Evolutionary conservation across 2,329 filamentous ascomycete genomes (phyloP).

Genomic region (Knufia fluminis): DNA sequence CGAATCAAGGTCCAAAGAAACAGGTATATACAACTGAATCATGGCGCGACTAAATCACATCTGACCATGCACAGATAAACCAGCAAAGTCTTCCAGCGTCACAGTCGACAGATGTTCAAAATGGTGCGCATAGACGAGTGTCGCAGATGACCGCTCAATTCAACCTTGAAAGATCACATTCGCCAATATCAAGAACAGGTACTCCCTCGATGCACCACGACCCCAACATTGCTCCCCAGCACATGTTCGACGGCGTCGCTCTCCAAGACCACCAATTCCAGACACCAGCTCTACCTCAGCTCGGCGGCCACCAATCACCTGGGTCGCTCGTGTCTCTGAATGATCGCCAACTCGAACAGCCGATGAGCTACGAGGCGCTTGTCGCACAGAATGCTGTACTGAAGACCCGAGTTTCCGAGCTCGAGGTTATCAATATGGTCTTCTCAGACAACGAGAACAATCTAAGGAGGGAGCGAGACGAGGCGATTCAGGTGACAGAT

Average conservation of each 20-base stretch:
- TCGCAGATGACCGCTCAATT: constrained; percentile 66
- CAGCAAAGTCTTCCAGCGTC: constrained; percentile 51
- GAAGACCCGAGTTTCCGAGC: constrained; percentile 90
- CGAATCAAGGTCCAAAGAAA: constrained; percentile 67
- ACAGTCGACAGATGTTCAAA: constrained; percentile 44
- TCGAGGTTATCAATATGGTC: constrained; percentile 78
- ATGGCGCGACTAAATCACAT: constrained; percentile 4
- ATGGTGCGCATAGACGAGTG: constrained; percentile 53
- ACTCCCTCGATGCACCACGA: constrained; percentile 66
- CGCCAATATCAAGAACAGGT: constrained; percentile 67
- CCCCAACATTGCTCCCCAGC: constrained; percentile 61
- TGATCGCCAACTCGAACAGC: constrained; percentile 56
- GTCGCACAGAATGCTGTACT: constrained; percentile 71
- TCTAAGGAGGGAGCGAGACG: constrained; percentile 59
- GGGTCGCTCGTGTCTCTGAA: constrained; percentile 49
- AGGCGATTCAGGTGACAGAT: constrained; percentile 68
- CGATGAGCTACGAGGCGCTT: constrained; percentile 66
- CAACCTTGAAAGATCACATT: constrained; percentile 64
- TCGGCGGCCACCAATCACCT: constrained; percentile 50
- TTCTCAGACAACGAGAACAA: constrained; percentile 46
- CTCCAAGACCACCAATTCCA: constrained; percentile 63
- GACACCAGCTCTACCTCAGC: constrained; percentile 42
- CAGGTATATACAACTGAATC: constrained; percentile 52
- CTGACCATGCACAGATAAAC: constrained; percentile 34
- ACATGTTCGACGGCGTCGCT: constrained; percentile 64